phyloP scores from a whole-genome alignment of 192 early-diverging fungal genomes.

The Diversispora eburnea region DNA sequence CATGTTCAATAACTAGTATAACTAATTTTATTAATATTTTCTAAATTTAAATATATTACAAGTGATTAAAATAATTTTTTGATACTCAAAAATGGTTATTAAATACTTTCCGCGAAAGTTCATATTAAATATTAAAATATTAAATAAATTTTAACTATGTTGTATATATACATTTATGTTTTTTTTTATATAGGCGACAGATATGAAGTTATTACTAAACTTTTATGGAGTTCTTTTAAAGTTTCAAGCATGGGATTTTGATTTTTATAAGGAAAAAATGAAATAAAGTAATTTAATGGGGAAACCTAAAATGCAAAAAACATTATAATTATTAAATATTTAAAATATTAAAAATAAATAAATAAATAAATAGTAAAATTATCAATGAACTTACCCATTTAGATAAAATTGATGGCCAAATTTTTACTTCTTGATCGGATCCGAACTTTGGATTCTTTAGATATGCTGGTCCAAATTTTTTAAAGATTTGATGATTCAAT shows the following conservation, averaged over 20 bases:
- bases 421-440: constrained; percentile 26
- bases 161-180: no score
- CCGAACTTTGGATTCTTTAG: constrained; percentile 31
- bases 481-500: constrained; percentile 50
- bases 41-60: no score
- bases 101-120: no score
- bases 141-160: no score
- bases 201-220: constrained; percentile 27
- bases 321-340: constrained; percentile 8
- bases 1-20: no score
- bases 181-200: no score
- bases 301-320: constrained; percentile 30
- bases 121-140: no score
- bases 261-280: constrained; percentile 50
- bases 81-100: no score
- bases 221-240: constrained; percentile 41
- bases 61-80: no score
- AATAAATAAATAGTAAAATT: neutral
- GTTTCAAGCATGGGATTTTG: constrained; percentile 41
- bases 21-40: no score
- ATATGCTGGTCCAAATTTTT: constrained; percentile 45
- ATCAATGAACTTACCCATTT: constrained; percentile 46
- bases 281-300: constrained; percentile 49
- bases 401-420: constrained; percentile 48
- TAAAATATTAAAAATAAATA: neutral